These are phyloP conservation scores for Phialophora tarda DNA, from an alignment of 2,329 filamentous ascomycete species.

Conservation along the genomic window DNA sequence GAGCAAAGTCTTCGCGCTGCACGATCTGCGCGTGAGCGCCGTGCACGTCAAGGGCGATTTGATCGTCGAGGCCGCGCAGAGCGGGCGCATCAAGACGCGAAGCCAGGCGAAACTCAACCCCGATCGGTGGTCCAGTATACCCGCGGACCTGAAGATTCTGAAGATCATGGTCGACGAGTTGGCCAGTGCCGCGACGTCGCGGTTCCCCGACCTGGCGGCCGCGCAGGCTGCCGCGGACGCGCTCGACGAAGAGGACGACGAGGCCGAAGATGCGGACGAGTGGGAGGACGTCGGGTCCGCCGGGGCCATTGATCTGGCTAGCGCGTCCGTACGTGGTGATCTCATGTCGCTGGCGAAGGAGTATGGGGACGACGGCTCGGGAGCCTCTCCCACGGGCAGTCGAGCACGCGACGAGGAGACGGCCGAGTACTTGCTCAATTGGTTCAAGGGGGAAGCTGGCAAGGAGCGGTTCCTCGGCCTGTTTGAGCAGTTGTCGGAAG, in stretches of 20 bases:
- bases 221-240: slow-evolving; percentile 66
- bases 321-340: slow-evolving; percentile 71
- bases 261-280: slow-evolving; percentile 72
- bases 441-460: slow-evolving; percentile 68
- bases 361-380: slow-evolving; percentile 53
- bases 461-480: slow-evolving; percentile 61
- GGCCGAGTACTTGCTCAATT: slow-evolving; percentile 79
- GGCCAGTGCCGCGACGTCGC: slow-evolving; percentile 72
- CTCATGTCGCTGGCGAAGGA: slow-evolving; percentile 69
- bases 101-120: slow-evolving; percentile 88
- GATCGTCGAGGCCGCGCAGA: slow-evolving; percentile 68
- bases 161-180: slow-evolving; percentile 96
- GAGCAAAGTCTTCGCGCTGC: slow-evolving; percentile 85
- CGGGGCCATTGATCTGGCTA: slow-evolving; percentile 69
- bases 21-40: slow-evolving; percentile 77
- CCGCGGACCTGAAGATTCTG: slow-evolving; percentile 90
- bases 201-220: slow-evolving; percentile 57
- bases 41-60: slow-evolving; percentile 91
- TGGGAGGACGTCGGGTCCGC: slow-evolving; percentile 87
- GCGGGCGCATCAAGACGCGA: slow-evolving; percentile 88
- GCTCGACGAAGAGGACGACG: slow-evolving; percentile 59
- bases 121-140: slow-evolving; percentile 84
- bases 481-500: slow-evolving; percentile 59
- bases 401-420: slow-evolving; percentile 88
- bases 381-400: slow-evolving; percentile 52